These are phyloP conservation scores for Fusarium sp. DNA, from an alignment of 2,329 filamentous ascomycete genomes.

Conservation along the genomic window DNA sequence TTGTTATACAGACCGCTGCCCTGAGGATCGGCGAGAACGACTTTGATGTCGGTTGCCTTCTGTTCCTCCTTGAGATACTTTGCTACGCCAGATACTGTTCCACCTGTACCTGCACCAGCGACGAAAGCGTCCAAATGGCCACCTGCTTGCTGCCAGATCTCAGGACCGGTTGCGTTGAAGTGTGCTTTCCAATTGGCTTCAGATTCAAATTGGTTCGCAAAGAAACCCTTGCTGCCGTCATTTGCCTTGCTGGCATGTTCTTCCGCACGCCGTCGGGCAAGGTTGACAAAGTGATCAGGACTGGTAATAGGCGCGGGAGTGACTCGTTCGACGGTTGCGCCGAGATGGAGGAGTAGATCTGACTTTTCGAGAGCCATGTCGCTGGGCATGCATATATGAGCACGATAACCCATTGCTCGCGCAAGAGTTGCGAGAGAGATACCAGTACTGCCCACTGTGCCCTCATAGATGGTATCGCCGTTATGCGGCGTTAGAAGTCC, in stretches of 20 bases:
- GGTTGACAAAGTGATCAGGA: conserved; percentile 93
- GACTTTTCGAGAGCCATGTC: conserved; percentile 92
- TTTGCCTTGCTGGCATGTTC: conserved; percentile 74
- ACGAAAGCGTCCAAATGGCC: conserved; percentile 88
- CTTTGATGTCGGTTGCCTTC: conserved; percentile 69
- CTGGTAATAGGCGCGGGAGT: conserved; percentile 94
- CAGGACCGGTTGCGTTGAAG: conserved; percentile 84
- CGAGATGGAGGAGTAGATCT: conserved; percentile 87
- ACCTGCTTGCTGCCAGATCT: conserved; percentile 84
- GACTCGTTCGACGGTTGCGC: conserved; percentile 92
- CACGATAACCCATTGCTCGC: conserved; percentile 87
- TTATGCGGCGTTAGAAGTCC: conserved; percentile 82
- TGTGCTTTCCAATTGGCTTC: conserved; percentile 90
- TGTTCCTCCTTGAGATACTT: conserved; percentile 81
- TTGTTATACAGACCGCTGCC: conserved; percentile 95
- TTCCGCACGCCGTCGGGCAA: conserved; percentile 80
- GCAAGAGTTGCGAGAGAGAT: conserved; percentile 94
- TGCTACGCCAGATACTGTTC: conserved; percentile 90
- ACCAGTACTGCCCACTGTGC: conserved; percentile 94
- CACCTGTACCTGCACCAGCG: conserved; percentile 92
- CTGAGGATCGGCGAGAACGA: conserved; percentile 93
- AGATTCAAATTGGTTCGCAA: conserved; percentile 97
- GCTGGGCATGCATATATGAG: conserved; percentile 97
- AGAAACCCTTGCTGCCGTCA: conserved; percentile 83
- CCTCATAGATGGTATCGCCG: conserved; percentile 97